These are phyloP conservation scores for Blepharisma stoltei DNA, from an alignment of 73 alveolate genomes.

Conservation along the genomic window DNA sequence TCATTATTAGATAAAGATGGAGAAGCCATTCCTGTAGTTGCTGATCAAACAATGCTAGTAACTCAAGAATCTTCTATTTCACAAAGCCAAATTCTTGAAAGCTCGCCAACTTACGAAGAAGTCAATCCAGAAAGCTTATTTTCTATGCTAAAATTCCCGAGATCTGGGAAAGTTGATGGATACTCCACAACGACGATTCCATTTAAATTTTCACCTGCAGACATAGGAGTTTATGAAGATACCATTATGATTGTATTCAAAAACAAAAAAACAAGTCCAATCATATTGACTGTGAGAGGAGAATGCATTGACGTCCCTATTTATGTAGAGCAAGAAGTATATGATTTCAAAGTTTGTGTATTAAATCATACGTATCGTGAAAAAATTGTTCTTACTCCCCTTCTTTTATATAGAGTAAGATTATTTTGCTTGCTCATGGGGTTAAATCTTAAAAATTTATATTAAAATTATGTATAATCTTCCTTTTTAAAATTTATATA, in stretches of 20 bases:
- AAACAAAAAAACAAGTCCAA: constrained; percentile 72
- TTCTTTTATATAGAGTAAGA: too few species aligned
- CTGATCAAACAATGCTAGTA: constrained; percentile 47
- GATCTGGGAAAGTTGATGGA: constrained; percentile 65
- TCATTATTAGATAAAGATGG: constrained; percentile 64
- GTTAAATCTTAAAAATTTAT: too few species aligned
- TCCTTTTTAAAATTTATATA: too few species aligned
- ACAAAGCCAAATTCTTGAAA: constrained; percentile 30
- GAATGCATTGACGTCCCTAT: constrained; percentile 95
- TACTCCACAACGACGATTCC: constrained; percentile 70
- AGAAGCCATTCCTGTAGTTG: constrained; percentile 46
- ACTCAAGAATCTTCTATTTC: constrained; percentile 21
- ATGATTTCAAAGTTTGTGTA: constrained; percentile 83
- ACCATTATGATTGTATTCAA: constrained; percentile 70
- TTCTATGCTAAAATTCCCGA: constrained; percentile 52
- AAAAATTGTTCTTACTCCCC: constrained; percentile 87
- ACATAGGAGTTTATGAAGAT: constrained; percentile 65
- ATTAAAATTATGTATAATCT: too few species aligned
- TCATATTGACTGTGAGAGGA: constrained; percentile 65
- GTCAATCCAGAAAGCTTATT: constrained; percentile 33
- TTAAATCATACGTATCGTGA: constrained; percentile 91
- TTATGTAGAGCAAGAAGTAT: constrained; percentile 81
- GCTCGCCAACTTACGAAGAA: not conserved
- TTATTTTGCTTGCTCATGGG: too few species aligned
- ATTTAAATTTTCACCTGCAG: constrained; percentile 76